These are phyloP conservation scores for Fusarium sp. DNA, from an alignment of 2,329 filamentous ascomycete genomes.

Conservation along the genomic window DNA sequence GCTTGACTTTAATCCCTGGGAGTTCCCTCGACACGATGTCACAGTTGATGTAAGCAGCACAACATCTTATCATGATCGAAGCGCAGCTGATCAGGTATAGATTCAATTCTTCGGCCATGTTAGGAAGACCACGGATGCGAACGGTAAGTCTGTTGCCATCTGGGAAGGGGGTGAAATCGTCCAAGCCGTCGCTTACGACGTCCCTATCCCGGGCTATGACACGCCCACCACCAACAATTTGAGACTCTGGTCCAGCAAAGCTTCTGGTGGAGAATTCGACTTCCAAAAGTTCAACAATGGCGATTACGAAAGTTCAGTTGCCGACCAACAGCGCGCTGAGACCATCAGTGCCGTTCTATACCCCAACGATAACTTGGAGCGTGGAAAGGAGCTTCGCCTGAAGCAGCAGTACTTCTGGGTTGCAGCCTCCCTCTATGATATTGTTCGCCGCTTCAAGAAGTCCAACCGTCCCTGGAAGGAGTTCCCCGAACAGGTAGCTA, in stretches of 20 bases:
- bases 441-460: slow-evolving; percentile 98
- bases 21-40: slow-evolving; percentile 95
- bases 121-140: slow-evolving; percentile 76
- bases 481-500: slow-evolving; percentile 94
- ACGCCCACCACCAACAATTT: slow-evolving; percentile 96
- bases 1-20: slow-evolving; percentile 99
- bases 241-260: slow-evolving; percentile 96
- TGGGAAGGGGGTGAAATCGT: slow-evolving; percentile 97
- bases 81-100: slow-evolving; percentile 45
- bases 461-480: slow-evolving; percentile 89
- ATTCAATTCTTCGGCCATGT: slow-evolving; percentile 96
- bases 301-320: slow-evolving; percentile 97
- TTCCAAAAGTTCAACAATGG: slow-evolving; percentile 99
- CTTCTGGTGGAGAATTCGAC: slow-evolving; percentile 96
- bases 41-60: slow-evolving; percentile 77
- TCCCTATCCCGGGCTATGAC: slow-evolving; percentile 88
- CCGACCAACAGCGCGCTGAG: slow-evolving; percentile 98
- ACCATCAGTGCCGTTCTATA: slow-evolving; percentile 98
- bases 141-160: slow-evolving; percentile 77
- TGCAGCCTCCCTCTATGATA: slow-evolving; percentile 93
- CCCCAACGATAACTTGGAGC: slow-evolving; percentile 96
- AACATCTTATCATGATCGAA: background rate
- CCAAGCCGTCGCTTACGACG: slow-evolving; percentile 91
- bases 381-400: slow-evolving; percentile 94
- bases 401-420: slow-evolving; percentile 99